phyloP scores from a whole-genome alignment of 805 yeast species.

The Myxozyma neotropica region DNA sequence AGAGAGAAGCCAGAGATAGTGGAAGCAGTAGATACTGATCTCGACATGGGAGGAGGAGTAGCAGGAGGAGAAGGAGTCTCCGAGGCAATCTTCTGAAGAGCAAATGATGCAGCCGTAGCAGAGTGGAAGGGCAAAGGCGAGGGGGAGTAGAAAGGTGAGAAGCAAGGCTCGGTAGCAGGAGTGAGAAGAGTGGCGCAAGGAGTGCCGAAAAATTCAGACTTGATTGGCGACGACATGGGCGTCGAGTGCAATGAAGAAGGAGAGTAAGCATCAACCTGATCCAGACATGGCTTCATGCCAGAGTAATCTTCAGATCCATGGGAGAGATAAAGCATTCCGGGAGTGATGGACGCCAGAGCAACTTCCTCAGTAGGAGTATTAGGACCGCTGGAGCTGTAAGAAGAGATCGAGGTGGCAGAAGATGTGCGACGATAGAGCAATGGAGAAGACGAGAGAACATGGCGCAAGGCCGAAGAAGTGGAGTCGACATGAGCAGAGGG shows the following conservation, averaged over 20 bases:
- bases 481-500: not conserved
- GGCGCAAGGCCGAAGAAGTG: slow-evolving; percentile 18
- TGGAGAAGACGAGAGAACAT: slow-evolving; percentile 25
- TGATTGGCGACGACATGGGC: slow-evolving; percentile 13
- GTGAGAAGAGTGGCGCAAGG: slow-evolving; percentile 20
- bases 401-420: slow-evolving; percentile 15
- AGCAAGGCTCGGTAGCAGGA: slow-evolving; percentile 18
- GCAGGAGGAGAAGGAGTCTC: slow-evolving; percentile 33
- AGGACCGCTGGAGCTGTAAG: slow-evolving; percentile 25
- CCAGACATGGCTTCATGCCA: not conserved
- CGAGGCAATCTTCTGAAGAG: slow-evolving; percentile 28
- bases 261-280: slow-evolving; percentile 3
- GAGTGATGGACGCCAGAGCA: slow-evolving; percentile 31
- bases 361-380: slow-evolving; percentile 27
- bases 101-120: slow-evolving; percentile 29
- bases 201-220: slow-evolving; percentile 6
- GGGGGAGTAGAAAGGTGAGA: slow-evolving; percentile 26
- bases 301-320: not conserved
- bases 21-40: slow-evolving; percentile 18
- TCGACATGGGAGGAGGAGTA: slow-evolving; percentile 29
- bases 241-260: slow-evolving; percentile 14
- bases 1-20: slow-evolving; percentile 8
- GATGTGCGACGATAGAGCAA: slow-evolving; percentile 21
- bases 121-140: slow-evolving; percentile 17
- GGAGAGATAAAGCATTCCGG: slow-evolving; percentile 25